Evolutionary conservation across 805 yeast genomes (phyloP).

Genomic region (Starmerella apis): DNA sequence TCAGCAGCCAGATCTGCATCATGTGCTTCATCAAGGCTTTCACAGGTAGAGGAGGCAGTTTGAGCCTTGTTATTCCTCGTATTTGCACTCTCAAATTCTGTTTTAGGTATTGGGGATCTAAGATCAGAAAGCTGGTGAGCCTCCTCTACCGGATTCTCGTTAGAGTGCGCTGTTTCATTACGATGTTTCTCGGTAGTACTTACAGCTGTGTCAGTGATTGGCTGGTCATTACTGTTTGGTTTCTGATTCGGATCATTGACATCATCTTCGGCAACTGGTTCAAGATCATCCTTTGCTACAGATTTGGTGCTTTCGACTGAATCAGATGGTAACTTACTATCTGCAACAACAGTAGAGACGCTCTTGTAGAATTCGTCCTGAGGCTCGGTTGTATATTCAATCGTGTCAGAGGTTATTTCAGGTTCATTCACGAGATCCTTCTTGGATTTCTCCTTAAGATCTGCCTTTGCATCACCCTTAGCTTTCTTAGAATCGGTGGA

Average conservation of each 20-base stretch:
- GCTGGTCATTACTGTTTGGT: not conserved
- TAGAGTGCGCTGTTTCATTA: not conserved
- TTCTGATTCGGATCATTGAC: not conserved
- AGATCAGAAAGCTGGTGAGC: not conserved
- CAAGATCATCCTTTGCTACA: not conserved
- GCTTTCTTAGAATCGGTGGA: no score
- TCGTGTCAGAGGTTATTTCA: no score
- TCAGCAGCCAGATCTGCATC: not conserved
- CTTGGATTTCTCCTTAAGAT: not conserved
- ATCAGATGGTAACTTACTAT: not conserved
- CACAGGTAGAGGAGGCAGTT: no score
- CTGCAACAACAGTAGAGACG: not conserved
- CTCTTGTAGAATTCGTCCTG: constrained; percentile 9
- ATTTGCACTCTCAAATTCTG: not conserved
- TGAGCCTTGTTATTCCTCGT: not conserved
- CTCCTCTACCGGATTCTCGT: not conserved
- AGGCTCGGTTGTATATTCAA: not conserved
- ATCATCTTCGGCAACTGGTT: not conserved
- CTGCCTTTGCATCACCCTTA: no score
- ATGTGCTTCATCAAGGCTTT: not conserved
- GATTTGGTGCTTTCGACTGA: not conserved
- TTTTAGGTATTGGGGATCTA: not conserved
- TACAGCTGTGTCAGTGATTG: no score
- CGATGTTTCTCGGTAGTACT: no score
- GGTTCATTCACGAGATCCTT: not conserved